phyloP scores from a whole-genome alignment of 2,329 filamentous ascomycete species.

The Diaporthe ilicicola region DNA sequence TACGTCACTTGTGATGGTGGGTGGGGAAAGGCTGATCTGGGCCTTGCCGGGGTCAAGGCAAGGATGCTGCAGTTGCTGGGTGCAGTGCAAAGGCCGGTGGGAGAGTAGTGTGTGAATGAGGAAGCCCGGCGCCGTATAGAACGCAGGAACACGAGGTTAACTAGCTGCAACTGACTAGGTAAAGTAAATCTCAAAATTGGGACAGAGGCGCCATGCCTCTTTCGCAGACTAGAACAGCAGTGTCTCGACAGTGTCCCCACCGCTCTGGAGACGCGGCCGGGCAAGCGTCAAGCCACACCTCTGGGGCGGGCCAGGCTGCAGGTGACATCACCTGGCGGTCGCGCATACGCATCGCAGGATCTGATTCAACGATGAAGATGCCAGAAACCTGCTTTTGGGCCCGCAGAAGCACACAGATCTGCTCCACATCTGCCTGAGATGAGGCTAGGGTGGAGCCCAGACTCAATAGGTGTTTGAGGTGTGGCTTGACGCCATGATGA shows the following conservation, averaged over 20 bases:
- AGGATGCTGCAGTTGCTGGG: conserved; percentile 15
- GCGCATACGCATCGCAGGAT: neutral
- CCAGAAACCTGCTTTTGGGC: conserved; percentile 29
- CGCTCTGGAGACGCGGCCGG: neutral
- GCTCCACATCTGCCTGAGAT: conserved; percentile 20
- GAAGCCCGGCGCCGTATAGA: neutral
- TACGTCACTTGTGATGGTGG: conserved; percentile 28
- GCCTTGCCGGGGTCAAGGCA: neutral
- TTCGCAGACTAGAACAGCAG: neutral
- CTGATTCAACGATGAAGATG: conserved; percentile 15
- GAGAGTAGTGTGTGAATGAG: neutral
- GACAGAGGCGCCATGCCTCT: neutral
- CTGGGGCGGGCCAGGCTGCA: neutral
- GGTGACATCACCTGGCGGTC: conserved; percentile 29
- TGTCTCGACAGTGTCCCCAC: neutral
- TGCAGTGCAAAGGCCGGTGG: neutral
- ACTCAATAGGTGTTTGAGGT: neutral
- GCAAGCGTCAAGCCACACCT: conserved; percentile 28
- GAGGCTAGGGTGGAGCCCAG: conserved; percentile 17
- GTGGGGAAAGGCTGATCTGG: neutral
- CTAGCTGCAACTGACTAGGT: neutral
- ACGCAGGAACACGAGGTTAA: conserved; percentile 10
- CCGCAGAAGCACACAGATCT: conserved; percentile 16
- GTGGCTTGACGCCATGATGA: conserved; percentile 27
- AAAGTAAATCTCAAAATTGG: neutral